Evolutionary conservation across 2,329 filamentous ascomycete genomes (phyloP), one percentile per base, ranked within the genome.

Genomic region (Coniochaeta ligniaria): DNA sequence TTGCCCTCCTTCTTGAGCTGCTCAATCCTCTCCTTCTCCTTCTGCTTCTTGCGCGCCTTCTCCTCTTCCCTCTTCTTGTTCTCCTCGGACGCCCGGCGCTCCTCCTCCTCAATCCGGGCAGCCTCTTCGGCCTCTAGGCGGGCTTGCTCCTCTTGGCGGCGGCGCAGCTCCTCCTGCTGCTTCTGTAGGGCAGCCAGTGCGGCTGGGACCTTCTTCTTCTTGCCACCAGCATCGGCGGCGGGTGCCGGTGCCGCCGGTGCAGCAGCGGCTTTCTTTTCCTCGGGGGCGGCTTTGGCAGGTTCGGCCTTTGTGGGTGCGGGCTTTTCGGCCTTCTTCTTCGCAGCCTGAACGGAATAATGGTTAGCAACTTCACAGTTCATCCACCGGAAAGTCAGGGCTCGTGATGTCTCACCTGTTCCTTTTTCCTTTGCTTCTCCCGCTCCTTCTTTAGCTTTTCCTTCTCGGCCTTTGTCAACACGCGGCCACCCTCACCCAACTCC

Each of bases 371-470:
- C n/a, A 35, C 17, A 20, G 11, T 55, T 26, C 31, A 57, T 20
- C 2, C 5, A 9, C 11, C 16, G 16, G 16, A 3, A 1, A 7
- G 33, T 24, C 31, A 12, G 12, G 4, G 33, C 38, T 22, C 31
- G 20, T 36, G 4, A 6, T 17, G 2, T 26, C 56, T 45, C 22
- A 58, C 92, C 85, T 98, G 90, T 76, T 99, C 95, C 86, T 93
- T 99, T 80, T 99, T 99, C 67, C 93, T 84, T 78, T 95, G 91
- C 86, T 99, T 99, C 80, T 99, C 95, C 63, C 92, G 87, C 80
- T 99, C 95, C 79, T 97, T 99, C 83, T 94, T 98, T 71, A 94
- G 83, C 77, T 92, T 96, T 75, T 99, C 95, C 80, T 99, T 99
- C 79, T 99, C 93, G 61, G 96, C 95, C 84, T 98, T 99, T 43